These are phyloP conservation scores for Pythium oligandrum DNA, from an alignment of 352 stramenopile genomes.

Conservation along the genomic window DNA sequence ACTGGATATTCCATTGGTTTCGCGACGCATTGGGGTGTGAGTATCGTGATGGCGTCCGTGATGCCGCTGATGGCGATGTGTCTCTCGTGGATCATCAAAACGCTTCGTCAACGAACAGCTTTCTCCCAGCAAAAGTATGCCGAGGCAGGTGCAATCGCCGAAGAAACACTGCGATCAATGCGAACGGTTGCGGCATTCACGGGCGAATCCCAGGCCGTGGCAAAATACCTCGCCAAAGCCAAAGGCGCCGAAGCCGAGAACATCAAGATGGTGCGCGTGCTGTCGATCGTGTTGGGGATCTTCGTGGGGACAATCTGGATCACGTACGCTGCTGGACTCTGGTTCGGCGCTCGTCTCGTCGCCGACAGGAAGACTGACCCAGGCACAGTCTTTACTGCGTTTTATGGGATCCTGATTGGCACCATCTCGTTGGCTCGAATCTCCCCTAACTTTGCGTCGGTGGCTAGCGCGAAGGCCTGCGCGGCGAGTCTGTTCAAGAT, in stretches of 20 bases:
- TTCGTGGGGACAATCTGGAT: constrained; percentile 22
- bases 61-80: constrained; percentile 21
- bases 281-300: constrained; percentile 17
- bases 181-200: constrained; percentile 14
- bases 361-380: constrained; percentile 17
- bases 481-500: constrained; percentile 13
- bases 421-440: constrained; percentile 30
- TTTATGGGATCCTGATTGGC: constrained; percentile 33
- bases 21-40: constrained; percentile 16
- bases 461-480: constrained; percentile 13
- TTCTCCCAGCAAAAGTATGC: constrained; percentile 17
- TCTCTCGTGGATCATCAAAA: constrained; percentile 25
- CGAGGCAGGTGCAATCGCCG: constrained; percentile 18
- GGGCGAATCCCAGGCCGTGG: constrained; percentile 33
- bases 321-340: constrained; percentile 22
- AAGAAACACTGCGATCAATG: constrained; percentile 15
- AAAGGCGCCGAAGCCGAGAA: constrained; percentile 18
- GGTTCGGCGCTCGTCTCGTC: constrained; percentile 29
- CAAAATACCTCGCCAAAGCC: constrained; percentile 12
- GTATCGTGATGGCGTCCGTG: constrained; percentile 20
- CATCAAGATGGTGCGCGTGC: constrained; percentile 18
- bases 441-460: constrained; percentile 23
- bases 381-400: constrained; percentile 23
- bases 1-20: constrained; percentile 21
- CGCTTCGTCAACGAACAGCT: constrained; percentile 10